phyloP scores from a whole-genome alignment of 2,329 filamentous ascomycete species.

The Coleophoma crateriformis region DNA sequence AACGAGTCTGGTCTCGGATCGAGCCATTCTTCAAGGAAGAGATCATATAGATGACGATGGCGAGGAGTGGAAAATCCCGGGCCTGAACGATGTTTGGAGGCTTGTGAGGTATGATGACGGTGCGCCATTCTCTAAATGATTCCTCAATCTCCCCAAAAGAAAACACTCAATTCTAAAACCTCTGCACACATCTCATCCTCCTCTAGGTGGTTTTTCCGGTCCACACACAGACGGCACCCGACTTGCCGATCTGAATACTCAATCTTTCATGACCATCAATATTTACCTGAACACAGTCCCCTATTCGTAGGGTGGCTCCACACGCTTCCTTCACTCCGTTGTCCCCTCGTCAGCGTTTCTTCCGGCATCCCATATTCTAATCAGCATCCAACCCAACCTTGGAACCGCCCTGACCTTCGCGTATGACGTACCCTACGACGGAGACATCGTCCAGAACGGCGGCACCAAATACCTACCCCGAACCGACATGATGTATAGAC shows the following conservation, averaged over 20 bases:
- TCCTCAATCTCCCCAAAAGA: too few species aligned
- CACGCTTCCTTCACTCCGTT: constrained; percentile 1
- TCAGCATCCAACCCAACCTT: constrained; percentile 3
- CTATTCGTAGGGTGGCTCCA: constrained; percentile 2
- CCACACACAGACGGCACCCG: constrained; percentile 9
- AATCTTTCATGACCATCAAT: constrained; percentile 13
- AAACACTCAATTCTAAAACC: too few species aligned
- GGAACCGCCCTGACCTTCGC: constrained; percentile 10
- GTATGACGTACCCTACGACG: constrained; percentile 12
- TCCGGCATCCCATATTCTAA: neutral
- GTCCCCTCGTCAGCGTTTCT: neutral
- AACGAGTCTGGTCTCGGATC: constrained; percentile 3
- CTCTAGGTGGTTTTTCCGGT: constrained; percentile 10
- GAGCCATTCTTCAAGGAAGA: constrained; percentile 2
- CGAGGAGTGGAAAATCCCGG: constrained; percentile 4
- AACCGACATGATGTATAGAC: constrained; percentile 13
- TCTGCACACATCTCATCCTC: too few species aligned
- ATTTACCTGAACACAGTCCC: constrained; percentile 11
- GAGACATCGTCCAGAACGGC: constrained; percentile 8
- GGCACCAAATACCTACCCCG: constrained; percentile 11
- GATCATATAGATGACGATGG: constrained; percentile 11
- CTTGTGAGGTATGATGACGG: constrained; percentile 9
- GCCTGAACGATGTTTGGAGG: constrained; percentile 11
- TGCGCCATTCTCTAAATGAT: neutral
- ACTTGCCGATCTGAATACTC: constrained; percentile 3